Percentiles rank a stretch among this genome's conserved stretches.
Conservation (phyloP, 2,329 filamentous ascomycete species). For the Fusarium algeriense region DNA sequence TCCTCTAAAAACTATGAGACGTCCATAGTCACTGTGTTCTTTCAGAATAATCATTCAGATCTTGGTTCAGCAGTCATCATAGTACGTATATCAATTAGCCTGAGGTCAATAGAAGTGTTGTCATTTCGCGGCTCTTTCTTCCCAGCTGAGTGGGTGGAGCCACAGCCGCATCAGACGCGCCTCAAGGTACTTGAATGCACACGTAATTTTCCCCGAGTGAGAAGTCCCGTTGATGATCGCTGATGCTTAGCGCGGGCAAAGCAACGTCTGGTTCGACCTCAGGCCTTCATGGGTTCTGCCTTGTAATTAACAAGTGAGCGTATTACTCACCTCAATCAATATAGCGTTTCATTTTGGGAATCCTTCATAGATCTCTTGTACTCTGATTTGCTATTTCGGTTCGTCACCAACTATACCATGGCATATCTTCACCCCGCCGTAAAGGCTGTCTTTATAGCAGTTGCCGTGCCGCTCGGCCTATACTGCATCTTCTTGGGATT, state of each 20-base stretch:
- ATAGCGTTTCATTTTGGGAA: background rate
- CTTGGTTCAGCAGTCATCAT: background rate
- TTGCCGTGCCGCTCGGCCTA: slow-evolving; percentile 70
- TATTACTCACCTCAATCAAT: background rate
- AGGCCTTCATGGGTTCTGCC: slow-evolving; percentile 29
- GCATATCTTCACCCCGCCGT: slow-evolving; percentile 42
- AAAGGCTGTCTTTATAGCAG: slow-evolving; percentile 59
- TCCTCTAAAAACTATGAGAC: background rate
- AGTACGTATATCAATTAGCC: slow-evolving; percentile 3
- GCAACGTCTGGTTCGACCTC: slow-evolving; percentile 44
- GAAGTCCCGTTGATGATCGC: slow-evolving; percentile 38
- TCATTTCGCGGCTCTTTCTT: slow-evolving; percentile 43
- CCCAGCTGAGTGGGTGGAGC: slow-evolving; percentile 27
- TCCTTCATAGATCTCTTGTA: background rate
- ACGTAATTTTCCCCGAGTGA: slow-evolving; percentile 9
- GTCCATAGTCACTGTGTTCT: background rate
- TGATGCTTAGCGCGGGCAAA: slow-evolving; percentile 41
- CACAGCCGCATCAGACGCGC: slow-evolving; percentile 45
- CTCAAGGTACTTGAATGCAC: slow-evolving; percentile 32
- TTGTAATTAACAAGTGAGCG: slow-evolving; percentile 3
- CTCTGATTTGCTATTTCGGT: background rate
- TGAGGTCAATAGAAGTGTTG: slow-evolving; percentile 21
- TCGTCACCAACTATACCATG: slow-evolving; percentile 24
- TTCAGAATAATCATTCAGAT: background rate
- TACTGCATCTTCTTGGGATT: slow-evolving; percentile 77